Conservation (phyloP, 2,329 filamentous ascomycete genomes). For the Microthyrium microscopicum region DNA sequence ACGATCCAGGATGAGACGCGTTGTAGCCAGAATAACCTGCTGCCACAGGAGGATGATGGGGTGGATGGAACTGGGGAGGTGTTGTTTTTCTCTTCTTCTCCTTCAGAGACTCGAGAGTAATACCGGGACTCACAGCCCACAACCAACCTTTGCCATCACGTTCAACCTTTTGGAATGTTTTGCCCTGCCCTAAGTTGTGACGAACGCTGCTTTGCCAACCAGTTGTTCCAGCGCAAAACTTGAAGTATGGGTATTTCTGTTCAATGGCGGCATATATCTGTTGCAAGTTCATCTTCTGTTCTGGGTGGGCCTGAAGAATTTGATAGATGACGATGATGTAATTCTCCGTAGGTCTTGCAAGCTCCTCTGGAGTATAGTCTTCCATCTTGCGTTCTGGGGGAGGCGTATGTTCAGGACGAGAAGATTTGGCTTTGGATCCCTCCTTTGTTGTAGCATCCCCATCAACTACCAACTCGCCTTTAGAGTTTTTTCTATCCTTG, state of each 20-base stretch:
- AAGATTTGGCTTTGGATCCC: conserved; percentile 28
- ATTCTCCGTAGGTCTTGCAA: conserved; percentile 49
- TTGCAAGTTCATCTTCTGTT: conserved; percentile 43
- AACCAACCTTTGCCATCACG: conserved; percentile 9
- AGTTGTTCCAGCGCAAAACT: conserved; percentile 39
- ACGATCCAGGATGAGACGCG: too few relatives aligned
- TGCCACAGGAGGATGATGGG: too few relatives aligned
- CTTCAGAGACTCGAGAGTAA: conserved; percentile 8
- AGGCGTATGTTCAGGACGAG: conserved; percentile 34
- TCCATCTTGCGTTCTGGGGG: conserved; percentile 46
- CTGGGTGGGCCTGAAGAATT: conserved; percentile 38
- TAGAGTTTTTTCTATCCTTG: conserved; percentile 18
- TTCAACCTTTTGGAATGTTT: conserved; percentile 9
- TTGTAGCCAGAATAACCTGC: too few relatives aligned
- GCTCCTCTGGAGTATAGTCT: conserved; percentile 56
- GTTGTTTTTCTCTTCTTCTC: conserved; percentile 9
- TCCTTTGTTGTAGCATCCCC: conserved; percentile 8
- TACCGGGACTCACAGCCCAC: conserved; percentile 8
- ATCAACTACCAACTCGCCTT: conserved; percentile 19
- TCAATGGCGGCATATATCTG: conserved; percentile 50
- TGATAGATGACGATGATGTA: conserved; percentile 50
- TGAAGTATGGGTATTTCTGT: conserved; percentile 47
- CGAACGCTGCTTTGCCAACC: conserved; percentile 53
- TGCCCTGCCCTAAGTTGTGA: conserved; percentile 40
- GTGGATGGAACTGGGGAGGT: conserved; percentile 7